Base-by-base conservation (phyloP, 345 rosid species). In the Eucalyptus paniculata region DNA sequence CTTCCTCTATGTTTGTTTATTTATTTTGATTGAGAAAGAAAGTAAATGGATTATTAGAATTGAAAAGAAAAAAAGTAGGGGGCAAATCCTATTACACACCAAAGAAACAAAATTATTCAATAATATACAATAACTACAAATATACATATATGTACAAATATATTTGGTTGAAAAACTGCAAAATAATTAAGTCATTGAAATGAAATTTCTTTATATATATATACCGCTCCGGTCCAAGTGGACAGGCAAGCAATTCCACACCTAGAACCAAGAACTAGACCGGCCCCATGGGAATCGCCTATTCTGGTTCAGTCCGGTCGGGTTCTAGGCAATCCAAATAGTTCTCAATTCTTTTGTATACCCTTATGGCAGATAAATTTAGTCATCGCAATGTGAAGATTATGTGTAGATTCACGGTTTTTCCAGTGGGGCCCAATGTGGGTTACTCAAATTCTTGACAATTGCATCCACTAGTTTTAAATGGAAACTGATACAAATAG, bases 341-440 rank as follows among this genome's bases (percentile, higher is more conserved):
- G 26, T 21, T 53, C 2, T 53, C 5, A 0, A 0, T 19, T 53
- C 26, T 53, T 53, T 53, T 53, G 9, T n/a, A n/a, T n/a, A n/a
- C n/a, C n/a, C n/a, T n/a, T n/a, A n/a, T n/a, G n/a, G n/a, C n/a
- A n/a, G n/a, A n/a, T n/a, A n/a, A n/a, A n/a, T n/a, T n/a, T n/a
- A n/a, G n/a, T 62, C 32, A 62, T 62, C 1, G 2, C 5, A 0
- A 30, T 30, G 34, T 30, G 17, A 62, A 62, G 62, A 56, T 56
- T 15, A n/a, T n/a, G 1, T 4, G 18, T 28, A 12, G 69, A 30
- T 62, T 60, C 2, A 1, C 0, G 1, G 0, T 58, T 62, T 58
- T n/a, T 58, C 24, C 0, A 0, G 13, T 58, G 0, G n/a, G n/a
- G 6, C 0, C 14, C 0, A 0, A 34, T 9, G 13, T 34, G 82